Evolutionary conservation across 257 asterid species (phyloP).

Genomic region (Gentiana straminea): DNA sequence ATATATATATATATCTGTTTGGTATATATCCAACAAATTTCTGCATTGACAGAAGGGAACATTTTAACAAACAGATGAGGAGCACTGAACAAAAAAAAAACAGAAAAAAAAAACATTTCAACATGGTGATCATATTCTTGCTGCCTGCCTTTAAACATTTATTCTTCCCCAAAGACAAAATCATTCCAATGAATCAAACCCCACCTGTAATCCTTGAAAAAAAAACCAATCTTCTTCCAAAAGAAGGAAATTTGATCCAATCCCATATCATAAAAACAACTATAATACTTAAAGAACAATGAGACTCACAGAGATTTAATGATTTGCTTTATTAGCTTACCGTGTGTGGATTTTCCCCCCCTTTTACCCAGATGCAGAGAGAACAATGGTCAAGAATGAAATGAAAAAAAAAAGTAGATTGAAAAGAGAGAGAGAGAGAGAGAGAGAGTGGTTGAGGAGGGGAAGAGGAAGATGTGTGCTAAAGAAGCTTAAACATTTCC

Average conservation of each 20-base stretch:
- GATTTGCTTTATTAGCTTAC: background rate
- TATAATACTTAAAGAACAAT: background rate
- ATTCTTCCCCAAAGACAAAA: background rate
- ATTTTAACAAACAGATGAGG: constrained; percentile 2
- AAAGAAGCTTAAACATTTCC: constrained; percentile 1
- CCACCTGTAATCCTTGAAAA: background rate
- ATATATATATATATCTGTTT: background rate
- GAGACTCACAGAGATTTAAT: constrained; percentile 8
- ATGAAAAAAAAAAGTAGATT: constrained; percentile 3
- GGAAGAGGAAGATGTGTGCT: constrained; percentile 9
- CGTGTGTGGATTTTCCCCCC: no score
- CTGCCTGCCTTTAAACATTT: no score
- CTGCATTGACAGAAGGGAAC: constrained; percentile 4
- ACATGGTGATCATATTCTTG: background rate
- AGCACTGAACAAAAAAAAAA: background rate
- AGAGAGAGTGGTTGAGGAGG: background rate
- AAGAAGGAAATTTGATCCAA: background rate
- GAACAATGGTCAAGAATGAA: constrained; percentile 3
- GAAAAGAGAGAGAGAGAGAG: constrained; percentile 2
- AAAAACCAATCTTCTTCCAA: no score
- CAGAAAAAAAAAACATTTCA: background rate
- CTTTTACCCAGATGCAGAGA: background rate
- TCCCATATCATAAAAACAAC: background rate
- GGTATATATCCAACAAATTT: constrained; percentile 5
- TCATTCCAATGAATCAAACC: background rate